A percentile compares a stretch with the other conserved stretches of the same genome.
These are phyloP conservation scores for Ziziphus jujuba DNA, from an alignment of 306 rosid genomes.

Conservation along the genomic window DNA sequence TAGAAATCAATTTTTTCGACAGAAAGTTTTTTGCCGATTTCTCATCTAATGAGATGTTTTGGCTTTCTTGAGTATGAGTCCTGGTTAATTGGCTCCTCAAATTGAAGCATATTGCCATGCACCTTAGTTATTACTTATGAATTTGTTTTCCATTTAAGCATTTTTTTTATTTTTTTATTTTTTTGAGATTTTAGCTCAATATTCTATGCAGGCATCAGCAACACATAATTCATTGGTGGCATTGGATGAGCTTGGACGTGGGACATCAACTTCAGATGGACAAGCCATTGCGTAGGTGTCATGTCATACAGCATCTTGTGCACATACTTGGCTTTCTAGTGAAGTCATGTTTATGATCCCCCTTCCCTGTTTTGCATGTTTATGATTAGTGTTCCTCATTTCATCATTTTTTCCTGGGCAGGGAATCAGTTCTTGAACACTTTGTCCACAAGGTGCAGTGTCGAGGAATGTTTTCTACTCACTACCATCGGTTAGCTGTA, in stretches of 20 bases:
- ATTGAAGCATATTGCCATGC: not conserved
- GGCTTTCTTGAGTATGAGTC: not conserved
- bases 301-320: constrained; percentile 15
- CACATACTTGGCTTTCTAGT: constrained; percentile 11
- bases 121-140: not conserved
- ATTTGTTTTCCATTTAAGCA: constrained; percentile 9
- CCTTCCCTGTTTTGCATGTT: not conserved
- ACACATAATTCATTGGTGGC: constrained; percentile 78
- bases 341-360: constrained; percentile 5
- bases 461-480: constrained; percentile 89
- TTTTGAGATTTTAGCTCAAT: constrained; percentile 19
- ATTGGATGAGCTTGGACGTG: constrained; percentile 98
- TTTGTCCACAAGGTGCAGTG: constrained; percentile 77
- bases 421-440: constrained; percentile 85
- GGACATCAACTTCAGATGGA: constrained; percentile 97
- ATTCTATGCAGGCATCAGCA: constrained; percentile 70
- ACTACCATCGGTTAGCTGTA: constrained; percentile 80
- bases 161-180: constrained; percentile 7
- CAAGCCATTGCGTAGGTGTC: constrained; percentile 94
- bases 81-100: not conserved
- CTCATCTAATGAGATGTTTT: not conserved
- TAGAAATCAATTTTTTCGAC: not conserved
- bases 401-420: constrained; percentile 37
- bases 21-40: not conserved
- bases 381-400: constrained; percentile 19